Evolutionary conservation across 805 yeast genomes (phyloP), one percentile per base, ranked within the genome.

Genomic region (Ogataea nitratoaversa): DNA sequence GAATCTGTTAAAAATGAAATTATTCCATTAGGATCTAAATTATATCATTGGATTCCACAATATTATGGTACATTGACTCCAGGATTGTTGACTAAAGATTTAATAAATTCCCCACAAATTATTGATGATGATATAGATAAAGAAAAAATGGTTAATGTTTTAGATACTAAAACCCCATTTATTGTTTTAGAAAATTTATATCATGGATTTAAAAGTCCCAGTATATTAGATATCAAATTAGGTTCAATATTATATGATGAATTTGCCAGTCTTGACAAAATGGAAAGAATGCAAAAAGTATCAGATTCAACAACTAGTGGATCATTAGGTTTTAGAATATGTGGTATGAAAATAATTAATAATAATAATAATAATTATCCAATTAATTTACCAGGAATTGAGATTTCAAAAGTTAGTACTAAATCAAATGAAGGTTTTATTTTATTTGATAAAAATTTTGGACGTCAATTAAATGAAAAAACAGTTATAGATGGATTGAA

Each of bases 221-320:
- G 84, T 40, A 72, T 93, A 2, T 53, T 91, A 46, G 99, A 91
- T 58, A 76, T 91, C 34, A 91, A 91, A 57, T 67, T 91, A 3
- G 99, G 99, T 0, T 60, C 78, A 5, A 55, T 71, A 8, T 63
- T 91, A 28, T 78, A 82, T 51, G 98, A 91, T 59, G 76, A 71
- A 5, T 49, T 53, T 12, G 78, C 86, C 1, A 46, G 74, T 3
- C 56, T 49, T 0, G 95, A 78, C 22, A 91, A 93, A 53, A 68
- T 62, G 13, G 62, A 62, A 36, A 60, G 98, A 31, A 63, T 91
- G 53, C 65, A 62, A 22, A 62, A 69, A 19, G 96, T 93, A 0
- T 74, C 93, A 33, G 56, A 63, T 2, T 42, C 65, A 0, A 91
- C 98, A 1, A 91, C 98, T 0, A 82, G 93, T 33, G 96, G 96